Conservation (phyloP, 306 rosid genomes). For the Cucurbita moschata region DNA sequence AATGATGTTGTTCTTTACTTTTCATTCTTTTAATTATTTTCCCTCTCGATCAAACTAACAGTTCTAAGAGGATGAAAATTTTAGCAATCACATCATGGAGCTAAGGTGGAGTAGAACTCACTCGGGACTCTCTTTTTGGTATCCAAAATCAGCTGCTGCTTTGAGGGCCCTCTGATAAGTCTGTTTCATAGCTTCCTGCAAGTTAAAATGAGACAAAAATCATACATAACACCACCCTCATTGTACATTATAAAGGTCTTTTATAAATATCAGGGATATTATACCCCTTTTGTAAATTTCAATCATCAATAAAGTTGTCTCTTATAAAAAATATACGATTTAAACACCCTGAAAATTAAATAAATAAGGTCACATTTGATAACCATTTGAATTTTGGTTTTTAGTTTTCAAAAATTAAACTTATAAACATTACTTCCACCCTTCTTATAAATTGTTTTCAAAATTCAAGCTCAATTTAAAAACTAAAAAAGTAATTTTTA, state of each 20-base stretch:
- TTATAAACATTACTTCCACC: too few species aligned
- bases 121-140: slow-evolving; percentile 90
- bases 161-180: slow-evolving; percentile 82
- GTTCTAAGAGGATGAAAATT: background rate
- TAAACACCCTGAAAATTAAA: background rate
- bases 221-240: background rate
- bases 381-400: too few species aligned
- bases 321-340: background rate
- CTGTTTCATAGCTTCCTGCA: slow-evolving; percentile 88
- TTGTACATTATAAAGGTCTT: too few species aligned
- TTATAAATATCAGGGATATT: too few species aligned
- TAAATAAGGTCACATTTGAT: background rate
- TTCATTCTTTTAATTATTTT: background rate
- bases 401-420: too few species aligned
- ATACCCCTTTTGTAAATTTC: too few species aligned
- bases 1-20: background rate
- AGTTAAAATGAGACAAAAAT: slow-evolving; percentile 8
- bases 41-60: background rate
- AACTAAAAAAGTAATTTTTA: too few species aligned
- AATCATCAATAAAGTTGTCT: too few species aligned
- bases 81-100: background rate
- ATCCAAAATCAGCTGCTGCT: slow-evolving; percentile 71
- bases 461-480: too few species aligned
- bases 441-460: too few species aligned
- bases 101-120: slow-evolving; percentile 27